Evolutionary conservation across 2,329 filamentous ascomycete genomes (phyloP).

Genomic region (Fusarium duplospermum): DNA sequence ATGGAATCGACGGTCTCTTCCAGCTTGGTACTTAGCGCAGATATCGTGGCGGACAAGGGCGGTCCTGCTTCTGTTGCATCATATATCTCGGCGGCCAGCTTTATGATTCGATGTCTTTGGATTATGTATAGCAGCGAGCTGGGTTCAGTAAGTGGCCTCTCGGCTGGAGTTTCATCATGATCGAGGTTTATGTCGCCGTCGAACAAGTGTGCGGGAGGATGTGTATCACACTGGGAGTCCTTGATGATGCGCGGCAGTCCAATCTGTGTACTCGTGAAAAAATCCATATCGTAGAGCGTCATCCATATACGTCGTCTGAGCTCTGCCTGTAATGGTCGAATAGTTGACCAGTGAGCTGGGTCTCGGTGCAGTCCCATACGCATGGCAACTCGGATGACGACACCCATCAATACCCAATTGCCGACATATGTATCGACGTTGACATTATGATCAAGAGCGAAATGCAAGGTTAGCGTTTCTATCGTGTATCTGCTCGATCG

Average conservation of each 20-base stretch:
- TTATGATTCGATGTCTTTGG: slow-evolving; percentile 11
- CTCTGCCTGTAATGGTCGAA: slow-evolving; percentile 29
- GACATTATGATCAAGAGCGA: slow-evolving; percentile 30
- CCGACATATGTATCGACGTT: slow-evolving; percentile 14
- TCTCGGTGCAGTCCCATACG: slow-evolving; percentile 33
- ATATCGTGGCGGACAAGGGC: neutral
- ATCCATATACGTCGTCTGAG: slow-evolving; percentile 30
- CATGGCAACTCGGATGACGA: slow-evolving; percentile 29
- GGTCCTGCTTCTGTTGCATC: neutral
- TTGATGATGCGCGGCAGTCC: slow-evolving; percentile 35
- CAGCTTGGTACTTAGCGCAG: neutral
- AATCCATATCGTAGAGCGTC: slow-evolving; percentile 32
- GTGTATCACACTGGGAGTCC: slow-evolving; percentile 30
- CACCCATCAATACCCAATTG: slow-evolving; percentile 31
- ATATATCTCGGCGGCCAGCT: slow-evolving; percentile 13
- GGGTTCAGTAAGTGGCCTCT: slow-evolving; percentile 4
- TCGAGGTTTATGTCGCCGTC: neutral
- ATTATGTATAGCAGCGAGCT: slow-evolving; percentile 9
- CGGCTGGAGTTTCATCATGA: neutral
- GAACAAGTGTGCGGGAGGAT: slow-evolving; percentile 10
- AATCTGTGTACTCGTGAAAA: slow-evolving; percentile 35
- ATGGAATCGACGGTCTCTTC: neutral
- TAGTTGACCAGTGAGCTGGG: slow-evolving; percentile 30
- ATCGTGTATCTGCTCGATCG: slow-evolving; percentile 26
- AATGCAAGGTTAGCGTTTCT: slow-evolving; percentile 31